phyloP scores from a whole-genome alignment of 345 rosid genomes.

The Euphorbia tirucalli region DNA sequence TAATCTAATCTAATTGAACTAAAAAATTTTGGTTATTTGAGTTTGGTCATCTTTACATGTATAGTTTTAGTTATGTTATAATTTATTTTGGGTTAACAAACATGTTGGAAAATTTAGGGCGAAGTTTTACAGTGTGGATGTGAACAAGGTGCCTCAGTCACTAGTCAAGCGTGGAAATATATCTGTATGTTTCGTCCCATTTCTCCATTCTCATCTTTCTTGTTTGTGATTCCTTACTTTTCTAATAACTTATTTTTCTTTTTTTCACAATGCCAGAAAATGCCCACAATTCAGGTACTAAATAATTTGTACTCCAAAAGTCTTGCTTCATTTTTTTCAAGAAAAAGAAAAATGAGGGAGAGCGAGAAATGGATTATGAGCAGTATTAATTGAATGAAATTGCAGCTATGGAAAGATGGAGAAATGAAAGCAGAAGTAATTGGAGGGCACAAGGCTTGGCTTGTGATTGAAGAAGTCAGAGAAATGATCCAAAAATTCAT shows the following conservation, averaged over 20 bases:
- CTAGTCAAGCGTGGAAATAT: slow-evolving; percentile 88
- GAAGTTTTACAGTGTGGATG: slow-evolving; percentile 81
- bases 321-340: too few species aligned
- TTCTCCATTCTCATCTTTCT: neutral
- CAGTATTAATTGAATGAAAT: neutral
- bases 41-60: too few species aligned
- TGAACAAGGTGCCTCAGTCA: slow-evolving; percentile 71
- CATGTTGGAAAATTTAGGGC: slow-evolving; percentile 28
- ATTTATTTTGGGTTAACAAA: too few species aligned
- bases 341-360: too few species aligned
- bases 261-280: slow-evolving; percentile 43
- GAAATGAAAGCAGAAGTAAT: slow-evolving; percentile 91
- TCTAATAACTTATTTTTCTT: neutral
- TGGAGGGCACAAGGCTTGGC: slow-evolving; percentile 96
- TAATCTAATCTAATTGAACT: too few species aligned
- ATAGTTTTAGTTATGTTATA: too few species aligned
- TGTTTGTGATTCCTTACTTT: neutral
- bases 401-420: slow-evolving; percentile 81
- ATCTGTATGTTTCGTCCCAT: slow-evolving; percentile 40
- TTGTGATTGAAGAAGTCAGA: slow-evolving; percentile 79
- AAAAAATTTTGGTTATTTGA: too few species aligned
- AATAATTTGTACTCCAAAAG: too few species aligned
- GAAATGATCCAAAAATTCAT: slow-evolving; percentile 64
- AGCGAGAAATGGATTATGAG: neutral
- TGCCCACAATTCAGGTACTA: slow-evolving; percentile 96